Conservation (phyloP, 2,329 filamentous ascomycete species). For the Rhynchosporium graminicola region DNA sequence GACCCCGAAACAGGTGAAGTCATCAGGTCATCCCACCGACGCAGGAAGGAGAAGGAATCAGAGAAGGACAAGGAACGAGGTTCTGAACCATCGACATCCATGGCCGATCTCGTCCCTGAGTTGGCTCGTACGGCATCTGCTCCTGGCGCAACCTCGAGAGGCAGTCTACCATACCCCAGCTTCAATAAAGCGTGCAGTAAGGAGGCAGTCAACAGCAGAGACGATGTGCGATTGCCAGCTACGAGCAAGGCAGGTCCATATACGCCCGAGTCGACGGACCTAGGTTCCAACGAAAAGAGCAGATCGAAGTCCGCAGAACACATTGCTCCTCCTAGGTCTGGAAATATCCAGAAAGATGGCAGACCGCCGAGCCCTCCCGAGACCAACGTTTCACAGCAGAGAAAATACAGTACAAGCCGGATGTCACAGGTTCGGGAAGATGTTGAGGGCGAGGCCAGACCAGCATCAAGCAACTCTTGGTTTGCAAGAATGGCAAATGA, state of each 20-base stretch:
- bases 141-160: constrained; percentile 37
- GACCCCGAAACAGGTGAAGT: constrained; percentile 39
- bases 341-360: constrained; percentile 47
- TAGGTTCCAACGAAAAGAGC: constrained; percentile 53
- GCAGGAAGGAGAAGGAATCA: constrained; percentile 35
- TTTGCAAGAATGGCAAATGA: constrained; percentile 36
- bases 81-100: constrained; percentile 36
- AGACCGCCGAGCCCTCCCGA: constrained; percentile 65
- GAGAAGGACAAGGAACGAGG: constrained; percentile 30
- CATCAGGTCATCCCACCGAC: constrained; percentile 37
- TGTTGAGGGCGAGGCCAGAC: constrained; percentile 41
- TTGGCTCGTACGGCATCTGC: constrained; percentile 42
- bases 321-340: constrained; percentile 44
- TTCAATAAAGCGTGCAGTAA: constrained; percentile 93
- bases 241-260: constrained; percentile 43
- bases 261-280: constrained; percentile 73
- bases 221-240: constrained; percentile 34
- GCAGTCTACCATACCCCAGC: constrained; percentile 68
- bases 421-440: constrained; percentile 45
- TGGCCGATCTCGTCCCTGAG: constrained; percentile 54
- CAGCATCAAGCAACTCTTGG: constrained; percentile 50
- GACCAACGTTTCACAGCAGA: constrained; percentile 56
- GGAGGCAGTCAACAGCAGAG: constrained; percentile 68
- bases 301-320: constrained; percentile 52
- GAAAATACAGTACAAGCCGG: constrained; percentile 40